Conservation (phyloP, 2,329 filamentous ascomycete species). For the Chrysoporthe cubensis region DNA sequence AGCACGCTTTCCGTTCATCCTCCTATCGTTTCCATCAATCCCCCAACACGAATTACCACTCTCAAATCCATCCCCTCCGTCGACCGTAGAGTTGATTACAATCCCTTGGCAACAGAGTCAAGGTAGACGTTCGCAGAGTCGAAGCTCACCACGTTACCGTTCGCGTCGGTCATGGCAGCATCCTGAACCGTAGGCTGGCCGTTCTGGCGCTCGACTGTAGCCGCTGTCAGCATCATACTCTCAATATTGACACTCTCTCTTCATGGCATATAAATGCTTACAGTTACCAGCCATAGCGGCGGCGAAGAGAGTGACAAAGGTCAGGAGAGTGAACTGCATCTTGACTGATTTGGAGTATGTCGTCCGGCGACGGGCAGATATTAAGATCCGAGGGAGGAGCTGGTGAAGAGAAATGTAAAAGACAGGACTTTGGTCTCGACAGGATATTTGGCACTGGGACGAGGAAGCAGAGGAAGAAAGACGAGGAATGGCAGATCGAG, state of each 20-base stretch:
- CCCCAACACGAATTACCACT: background rate
- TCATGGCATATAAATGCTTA: background rate
- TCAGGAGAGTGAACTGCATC: constrained; percentile 57
- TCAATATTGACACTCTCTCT: background rate
- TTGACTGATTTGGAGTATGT: constrained; percentile 39
- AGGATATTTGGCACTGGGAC: constrained; percentile 21
- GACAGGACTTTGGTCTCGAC: constrained; percentile 25
- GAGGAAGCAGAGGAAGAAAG: constrained; percentile 14
- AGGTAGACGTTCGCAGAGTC: constrained; percentile 48
- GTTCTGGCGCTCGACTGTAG: constrained; percentile 1
- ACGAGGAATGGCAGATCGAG: constrained; percentile 18
- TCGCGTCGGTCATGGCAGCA: constrained; percentile 51
- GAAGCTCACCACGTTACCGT: constrained; percentile 52
- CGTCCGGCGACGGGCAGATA: constrained; percentile 56
- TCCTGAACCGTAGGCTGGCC: constrained; percentile 40
- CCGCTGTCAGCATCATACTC: background rate
- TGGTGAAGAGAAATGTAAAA: constrained; percentile 35
- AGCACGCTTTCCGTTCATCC: no score
- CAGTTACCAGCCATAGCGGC: constrained; percentile 46
- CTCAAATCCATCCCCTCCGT: background rate
- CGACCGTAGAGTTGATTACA: constrained; percentile 35
- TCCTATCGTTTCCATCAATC: background rate
- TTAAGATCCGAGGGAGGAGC: constrained; percentile 29
- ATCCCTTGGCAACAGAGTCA: constrained; percentile 41
- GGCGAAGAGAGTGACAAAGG: constrained; percentile 51